phyloP scores from a whole-genome alignment of 805 yeast genomes.

The Starmerella etchellsii region DNA sequence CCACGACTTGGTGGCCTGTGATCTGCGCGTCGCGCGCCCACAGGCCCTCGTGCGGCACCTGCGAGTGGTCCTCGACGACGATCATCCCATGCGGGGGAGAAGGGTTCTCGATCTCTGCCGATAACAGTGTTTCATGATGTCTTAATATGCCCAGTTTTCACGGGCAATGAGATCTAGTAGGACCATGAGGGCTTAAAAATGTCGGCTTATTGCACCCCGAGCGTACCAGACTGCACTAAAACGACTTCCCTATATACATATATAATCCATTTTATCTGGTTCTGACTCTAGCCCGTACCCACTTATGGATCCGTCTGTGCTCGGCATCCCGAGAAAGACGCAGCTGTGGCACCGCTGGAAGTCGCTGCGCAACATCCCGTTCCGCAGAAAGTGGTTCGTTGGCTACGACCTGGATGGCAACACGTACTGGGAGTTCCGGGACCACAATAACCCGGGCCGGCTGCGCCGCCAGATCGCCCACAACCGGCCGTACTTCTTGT shows the following conservation, averaged over 20 bases:
- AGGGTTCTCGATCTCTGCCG: background rate
- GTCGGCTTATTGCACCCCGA: too few species aligned
- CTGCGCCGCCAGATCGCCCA: slow-evolving; percentile 41
- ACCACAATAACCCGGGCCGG: slow-evolving; percentile 37
- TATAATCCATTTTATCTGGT: too few species aligned
- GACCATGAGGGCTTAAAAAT: too few species aligned
- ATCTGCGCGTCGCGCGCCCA: slow-evolving; percentile 34
- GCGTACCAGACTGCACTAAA: too few species aligned
- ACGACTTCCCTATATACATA: too few species aligned
- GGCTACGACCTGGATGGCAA: slow-evolving; percentile 72
- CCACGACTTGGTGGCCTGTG: slow-evolving; percentile 32
- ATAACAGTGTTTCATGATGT: background rate
- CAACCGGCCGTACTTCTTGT: slow-evolving; percentile 32
- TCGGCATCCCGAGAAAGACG: slow-evolving; percentile 17
- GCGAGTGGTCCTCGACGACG: slow-evolving; percentile 18
- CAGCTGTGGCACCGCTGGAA: slow-evolving; percentile 37
- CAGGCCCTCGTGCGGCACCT: slow-evolving; percentile 8
- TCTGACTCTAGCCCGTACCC: too few species aligned
- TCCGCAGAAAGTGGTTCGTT: slow-evolving; percentile 53
- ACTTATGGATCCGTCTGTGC: slow-evolving; percentile 1
- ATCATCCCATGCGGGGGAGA: too few species aligned
- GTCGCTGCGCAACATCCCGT: slow-evolving; percentile 51
- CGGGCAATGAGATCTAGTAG: too few species aligned
- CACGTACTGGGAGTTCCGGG: slow-evolving; percentile 70
- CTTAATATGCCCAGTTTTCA: too few species aligned